Evolutionary conservation across 2,329 filamentous ascomycete species (phyloP), one percentile per base, ranked within the genome.

Genomic region (Aspergillus brunneoviolaceus): DNA sequence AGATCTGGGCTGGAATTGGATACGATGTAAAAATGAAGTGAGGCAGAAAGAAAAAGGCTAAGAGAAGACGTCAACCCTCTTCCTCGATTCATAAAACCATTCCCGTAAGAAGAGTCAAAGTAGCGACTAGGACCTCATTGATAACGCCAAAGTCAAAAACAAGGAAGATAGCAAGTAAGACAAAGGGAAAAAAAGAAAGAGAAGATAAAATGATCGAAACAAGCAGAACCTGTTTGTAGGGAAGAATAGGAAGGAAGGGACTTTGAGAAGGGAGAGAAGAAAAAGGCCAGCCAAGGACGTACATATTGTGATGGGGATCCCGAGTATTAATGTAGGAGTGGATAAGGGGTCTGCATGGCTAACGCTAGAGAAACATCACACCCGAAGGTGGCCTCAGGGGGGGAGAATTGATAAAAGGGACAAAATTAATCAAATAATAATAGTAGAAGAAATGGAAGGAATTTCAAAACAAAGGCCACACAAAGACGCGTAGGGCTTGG

Each of bases 371-470:
- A 39, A 56, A 55, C 53, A 55, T 50, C 60, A 60, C 52, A 54
- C 58, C 47, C 62, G 52, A 23, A 49, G 21, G 31, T 55, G 39
- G 53, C 49, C 60, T 62, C 58, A 58, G 52, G 48, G 39, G 39
- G 53, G 33, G 42, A 29, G 12, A 25, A 65, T 67, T 64, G 65
- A 61, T 51, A 59, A 58, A 55, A 51, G 16, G 16, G 42, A 55
- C 42, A 45, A 29, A 25, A 65, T 65, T 63, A 67, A 62, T 49
- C 62, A 61, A 62, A 45, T 70, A 72, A 59, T 72, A 72, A 59
- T 71, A 70, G 67, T 69, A 70, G 60, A 70, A 67, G 59, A 62
- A 63, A 39, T 66, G 63, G 65, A 67, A 63, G 63, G 60, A 65
- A 67, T 51, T 49, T 58, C 56, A 48, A 62, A 66, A 60, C 63